Evolutionary conservation across 768 basidiomycete species (phyloP).

Genomic region (Mycena leptocephala): DNA sequence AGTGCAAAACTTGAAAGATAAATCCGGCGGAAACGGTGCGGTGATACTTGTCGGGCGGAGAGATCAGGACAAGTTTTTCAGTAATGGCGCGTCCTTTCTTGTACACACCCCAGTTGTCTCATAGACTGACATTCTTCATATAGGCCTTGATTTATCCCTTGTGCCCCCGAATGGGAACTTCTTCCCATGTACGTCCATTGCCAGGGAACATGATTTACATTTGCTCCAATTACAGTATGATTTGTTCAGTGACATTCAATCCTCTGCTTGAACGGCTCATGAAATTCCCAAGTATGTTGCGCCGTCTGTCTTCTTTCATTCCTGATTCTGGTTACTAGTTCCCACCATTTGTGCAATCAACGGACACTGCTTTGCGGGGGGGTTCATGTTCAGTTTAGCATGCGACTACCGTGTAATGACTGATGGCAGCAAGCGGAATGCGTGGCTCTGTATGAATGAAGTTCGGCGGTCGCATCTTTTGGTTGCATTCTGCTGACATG

Average conservation of each 20-base stretch:
- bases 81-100: slow-evolving; percentile 70
- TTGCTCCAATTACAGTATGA: slow-evolving; percentile 28
- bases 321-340: slow-evolving; percentile 59
- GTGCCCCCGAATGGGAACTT: slow-evolving; percentile 71
- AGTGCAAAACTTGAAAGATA: slow-evolving; percentile 60
- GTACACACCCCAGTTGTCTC: slow-evolving; percentile 4
- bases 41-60: slow-evolving; percentile 84
- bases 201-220: slow-evolving; percentile 5
- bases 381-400: slow-evolving; percentile 82
- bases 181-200: slow-evolving; percentile 69
- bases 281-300: slow-evolving; percentile 79
- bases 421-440: slow-evolving; percentile 81
- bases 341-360: slow-evolving; percentile 87
- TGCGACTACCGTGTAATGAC: slow-evolving; percentile 95
- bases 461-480: slow-evolving; percentile 52
- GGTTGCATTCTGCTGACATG: background rate
- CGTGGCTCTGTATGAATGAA: slow-evolving; percentile 96
- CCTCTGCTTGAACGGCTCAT: slow-evolving; percentile 80
- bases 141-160: slow-evolving; percentile 78
- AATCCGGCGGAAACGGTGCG: slow-evolving; percentile 74
- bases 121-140: background rate
- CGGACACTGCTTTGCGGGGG: slow-evolving; percentile 91
- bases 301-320: background rate
- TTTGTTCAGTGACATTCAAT: slow-evolving; percentile 78
- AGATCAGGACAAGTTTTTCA: slow-evolving; percentile 91